A percentile compares a stretch with the other conserved stretches of the same genome.
phyloP scores from a whole-genome alignment of 148 eudicot species.

The Heliamphora exappendiculata region DNA sequence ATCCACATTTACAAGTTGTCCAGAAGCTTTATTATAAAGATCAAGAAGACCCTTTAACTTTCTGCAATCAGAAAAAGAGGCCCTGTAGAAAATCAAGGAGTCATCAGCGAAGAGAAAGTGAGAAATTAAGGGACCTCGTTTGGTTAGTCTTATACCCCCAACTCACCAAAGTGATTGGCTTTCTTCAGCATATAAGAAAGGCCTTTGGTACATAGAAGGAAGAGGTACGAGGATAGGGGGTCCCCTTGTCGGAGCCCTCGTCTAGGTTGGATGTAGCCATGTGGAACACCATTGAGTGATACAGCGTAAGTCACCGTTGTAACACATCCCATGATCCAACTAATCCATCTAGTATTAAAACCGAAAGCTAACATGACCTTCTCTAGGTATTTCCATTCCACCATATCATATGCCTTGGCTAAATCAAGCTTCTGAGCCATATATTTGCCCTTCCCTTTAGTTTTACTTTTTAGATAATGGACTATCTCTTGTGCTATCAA shows the following conservation, averaged over 20 bases:
- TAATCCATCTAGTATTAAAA: background rate
- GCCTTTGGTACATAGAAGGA: background rate
- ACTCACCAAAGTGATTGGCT: background rate
- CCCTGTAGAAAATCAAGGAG: no score
- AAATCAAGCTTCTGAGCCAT: background rate
- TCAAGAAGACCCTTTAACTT: no score
- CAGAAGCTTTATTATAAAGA: no score
- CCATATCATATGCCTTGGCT: background rate
- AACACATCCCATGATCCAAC: background rate
- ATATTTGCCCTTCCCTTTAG: background rate
- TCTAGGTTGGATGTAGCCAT: background rate
- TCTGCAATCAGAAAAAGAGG: no score
- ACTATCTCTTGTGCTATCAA: background rate
- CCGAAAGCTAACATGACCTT: background rate
- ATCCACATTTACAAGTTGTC: no score
- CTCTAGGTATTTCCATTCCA: background rate
- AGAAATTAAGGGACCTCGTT: background rate
- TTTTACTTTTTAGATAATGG: background rate
- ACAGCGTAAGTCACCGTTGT: no score
- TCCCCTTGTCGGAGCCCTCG: background rate
- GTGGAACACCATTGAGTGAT: no score
- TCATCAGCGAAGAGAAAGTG: no score
- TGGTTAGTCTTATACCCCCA: background rate
- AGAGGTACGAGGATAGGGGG: background rate
- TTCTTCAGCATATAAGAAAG: background rate